Conservation (phyloP, 2,329 filamentous ascomycete species). For the Arthrobotrys musiformis region DNA sequence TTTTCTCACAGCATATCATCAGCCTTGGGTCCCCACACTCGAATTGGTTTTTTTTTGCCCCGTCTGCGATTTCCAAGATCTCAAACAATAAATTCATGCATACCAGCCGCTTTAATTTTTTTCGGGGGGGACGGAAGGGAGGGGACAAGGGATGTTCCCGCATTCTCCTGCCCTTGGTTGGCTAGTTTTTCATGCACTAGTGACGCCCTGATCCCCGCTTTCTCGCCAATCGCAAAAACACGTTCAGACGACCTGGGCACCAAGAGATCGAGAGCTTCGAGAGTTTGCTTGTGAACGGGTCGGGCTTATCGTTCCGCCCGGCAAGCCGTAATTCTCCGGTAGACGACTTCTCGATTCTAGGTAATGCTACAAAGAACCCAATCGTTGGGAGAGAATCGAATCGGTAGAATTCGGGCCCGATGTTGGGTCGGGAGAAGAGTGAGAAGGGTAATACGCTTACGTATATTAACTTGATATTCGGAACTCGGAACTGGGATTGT, state of each 20-base stretch:
- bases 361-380: background rate
- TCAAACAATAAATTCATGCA: conserved; percentile 7
- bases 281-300: background rate
- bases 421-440: too few relatives aligned
- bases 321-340: background rate
- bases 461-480: background rate
- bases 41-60: background rate
- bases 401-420: too few relatives aligned
- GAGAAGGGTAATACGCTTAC: background rate
- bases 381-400: background rate
- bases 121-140: conserved; percentile 17
- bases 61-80: conserved; percentile 26
- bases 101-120: conserved; percentile 43
- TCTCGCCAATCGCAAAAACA: conserved; percentile 47
- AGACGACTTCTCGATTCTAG: background rate
- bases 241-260: conserved; percentile 11
- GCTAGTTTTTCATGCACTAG: conserved; percentile 29
- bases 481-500: background rate
- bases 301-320: background rate
- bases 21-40: conserved; percentile 1
- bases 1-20: background rate
- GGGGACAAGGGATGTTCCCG: conserved; percentile 24
- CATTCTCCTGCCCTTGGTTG: conserved; percentile 43
- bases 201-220: conserved; percentile 35
- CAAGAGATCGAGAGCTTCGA: conserved; percentile 10